phyloP scores from a whole-genome alignment of 352 stramenopile genomes.

The Halophytophthora batemanensis region DNA sequence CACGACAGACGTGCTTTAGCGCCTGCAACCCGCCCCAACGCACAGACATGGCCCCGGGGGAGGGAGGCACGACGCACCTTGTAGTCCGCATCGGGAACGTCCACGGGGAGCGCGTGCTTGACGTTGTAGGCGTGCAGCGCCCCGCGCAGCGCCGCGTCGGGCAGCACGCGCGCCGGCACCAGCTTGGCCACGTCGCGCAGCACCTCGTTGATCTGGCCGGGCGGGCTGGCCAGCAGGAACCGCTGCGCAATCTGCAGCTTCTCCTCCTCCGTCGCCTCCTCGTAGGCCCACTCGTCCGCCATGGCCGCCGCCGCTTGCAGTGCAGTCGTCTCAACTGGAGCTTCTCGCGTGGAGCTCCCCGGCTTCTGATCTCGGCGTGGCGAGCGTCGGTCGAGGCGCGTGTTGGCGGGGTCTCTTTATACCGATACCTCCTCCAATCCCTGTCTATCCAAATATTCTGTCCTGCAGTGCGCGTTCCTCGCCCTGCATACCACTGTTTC shows the following conservation, averaged over 20 bases:
- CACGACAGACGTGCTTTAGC: conserved; percentile 1
- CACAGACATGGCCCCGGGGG: not conserved
- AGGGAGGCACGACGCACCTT: conserved; percentile 34
- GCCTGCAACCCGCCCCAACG: not conserved
- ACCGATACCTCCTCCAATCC: not conserved
- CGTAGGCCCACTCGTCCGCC: conserved; percentile 63
- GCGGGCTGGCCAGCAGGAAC: conserved; percentile 87
- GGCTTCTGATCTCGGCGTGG: not conserved
- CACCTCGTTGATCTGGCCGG: conserved; percentile 88
- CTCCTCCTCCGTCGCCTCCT: conserved; percentile 82
- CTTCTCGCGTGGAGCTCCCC: not conserved
- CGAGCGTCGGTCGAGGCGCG: no score
- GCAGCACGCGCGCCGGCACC: conserved; percentile 66
- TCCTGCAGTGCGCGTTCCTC: no score
- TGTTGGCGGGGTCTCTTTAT: not conserved
- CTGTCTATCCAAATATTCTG: conserved; percentile 1
- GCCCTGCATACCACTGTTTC: no score
- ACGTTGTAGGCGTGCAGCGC: conserved; percentile 83
- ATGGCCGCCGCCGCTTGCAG: conserved; percentile 26
- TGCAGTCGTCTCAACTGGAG: not conserved
- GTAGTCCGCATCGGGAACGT: conserved; percentile 71
- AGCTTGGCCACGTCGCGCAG: conserved; percentile 82
- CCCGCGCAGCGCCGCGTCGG: conserved; percentile 62
- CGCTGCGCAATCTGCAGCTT: conserved; percentile 88
- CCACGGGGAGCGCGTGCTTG: conserved; percentile 57